Base-by-base conservation (phyloP, 805 yeast genomes). In the Pichia nanzhaoensis region DNA sequence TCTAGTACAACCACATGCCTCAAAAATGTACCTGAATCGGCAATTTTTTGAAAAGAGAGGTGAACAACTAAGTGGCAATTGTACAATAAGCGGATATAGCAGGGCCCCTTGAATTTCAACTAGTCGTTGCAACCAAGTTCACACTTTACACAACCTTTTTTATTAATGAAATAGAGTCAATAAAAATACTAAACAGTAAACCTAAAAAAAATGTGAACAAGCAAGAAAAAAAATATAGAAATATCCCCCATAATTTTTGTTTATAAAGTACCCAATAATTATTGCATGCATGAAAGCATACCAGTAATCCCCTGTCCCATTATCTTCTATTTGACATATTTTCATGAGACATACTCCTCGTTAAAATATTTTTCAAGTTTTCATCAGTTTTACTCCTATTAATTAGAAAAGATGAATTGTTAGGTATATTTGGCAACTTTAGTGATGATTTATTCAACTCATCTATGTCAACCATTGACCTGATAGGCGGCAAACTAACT, bases 401-500 rank as follows among this genome's bases (percentile, higher is more conserved):
- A 5, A 27, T n/a, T 5, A 16, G 8, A 14, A 6, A 20, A 5
- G 17, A 14, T 30, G 36, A 8, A 14, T 31, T 36, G 5, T 30
- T 8, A 30, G 14, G 14, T 30, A 13, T 30, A 34, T 39, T 37
- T 17, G 20, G n/a, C 6, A 24, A 24, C 6, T 24, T 24, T 24
- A 10, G 28, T 24, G 28, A 24, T 24, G 28, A 24, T 21, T 37
- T 41, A 18, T 38, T 34, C 13, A 34, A 16, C 7, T 49, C 52
- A 34, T 49, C 41, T 5, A 44, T 42, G 10, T 39, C 51, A 12
- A 65, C 42, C 59, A 64, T 56, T 14, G 61, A 51, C 42, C 67
- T 55, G 17, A 65, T 54, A 4, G 69, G 65, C 7, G 70, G 69
- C 30, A 65, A 51, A 6, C 55, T 54, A 9, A 58, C 47, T 17